Evolutionary conservation across 116 monocot species (phyloP).

Genomic region (Papilionanthe hybrid): DNA sequence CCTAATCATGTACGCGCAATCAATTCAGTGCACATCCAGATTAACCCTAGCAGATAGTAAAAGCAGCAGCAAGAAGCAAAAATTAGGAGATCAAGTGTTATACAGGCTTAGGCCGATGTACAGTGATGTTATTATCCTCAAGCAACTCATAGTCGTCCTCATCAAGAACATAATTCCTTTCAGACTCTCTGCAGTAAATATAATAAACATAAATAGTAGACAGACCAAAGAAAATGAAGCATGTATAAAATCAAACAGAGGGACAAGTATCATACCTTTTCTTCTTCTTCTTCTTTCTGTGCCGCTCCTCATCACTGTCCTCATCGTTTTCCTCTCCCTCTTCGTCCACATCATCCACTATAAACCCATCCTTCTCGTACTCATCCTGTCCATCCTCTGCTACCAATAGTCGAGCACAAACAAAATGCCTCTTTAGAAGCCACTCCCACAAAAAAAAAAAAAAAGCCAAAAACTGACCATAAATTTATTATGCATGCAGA

Average conservation of each 20-base stretch:
- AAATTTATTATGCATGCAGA: neutral
- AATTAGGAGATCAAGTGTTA: neutral
- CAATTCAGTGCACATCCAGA: neutral
- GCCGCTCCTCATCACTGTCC: slow-evolving; percentile 53
- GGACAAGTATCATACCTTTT: slow-evolving; percentile 19
- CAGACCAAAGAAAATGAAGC: neutral
- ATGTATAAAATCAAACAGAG: slow-evolving; percentile 4
- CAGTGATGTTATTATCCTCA: slow-evolving; percentile 86
- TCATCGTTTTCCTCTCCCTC: slow-evolving; percentile 49
- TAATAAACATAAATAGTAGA: neutral
- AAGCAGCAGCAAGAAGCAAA: neutral
- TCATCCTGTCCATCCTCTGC: slow-evolving; percentile 91
- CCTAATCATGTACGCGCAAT: slow-evolving; percentile 25
- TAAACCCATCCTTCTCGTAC: slow-evolving; percentile 94
- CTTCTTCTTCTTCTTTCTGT: slow-evolving; percentile 72
- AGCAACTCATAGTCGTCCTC: slow-evolving; percentile 97
- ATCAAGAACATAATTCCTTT: slow-evolving; percentile 76
- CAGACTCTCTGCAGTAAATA: slow-evolving; percentile 58
- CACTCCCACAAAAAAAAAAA: neutral
- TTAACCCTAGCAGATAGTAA: neutral
- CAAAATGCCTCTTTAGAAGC: slow-evolving; percentile 2
- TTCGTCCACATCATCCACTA: slow-evolving; percentile 91
- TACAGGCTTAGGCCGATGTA: slow-evolving; percentile 65
- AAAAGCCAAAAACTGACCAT: neutral
- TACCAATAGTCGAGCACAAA: slow-evolving; percentile 6